Evolutionary conservation across 2,329 filamentous ascomycete species (phyloP).

Genomic region (Fusarium lateritium): DNA sequence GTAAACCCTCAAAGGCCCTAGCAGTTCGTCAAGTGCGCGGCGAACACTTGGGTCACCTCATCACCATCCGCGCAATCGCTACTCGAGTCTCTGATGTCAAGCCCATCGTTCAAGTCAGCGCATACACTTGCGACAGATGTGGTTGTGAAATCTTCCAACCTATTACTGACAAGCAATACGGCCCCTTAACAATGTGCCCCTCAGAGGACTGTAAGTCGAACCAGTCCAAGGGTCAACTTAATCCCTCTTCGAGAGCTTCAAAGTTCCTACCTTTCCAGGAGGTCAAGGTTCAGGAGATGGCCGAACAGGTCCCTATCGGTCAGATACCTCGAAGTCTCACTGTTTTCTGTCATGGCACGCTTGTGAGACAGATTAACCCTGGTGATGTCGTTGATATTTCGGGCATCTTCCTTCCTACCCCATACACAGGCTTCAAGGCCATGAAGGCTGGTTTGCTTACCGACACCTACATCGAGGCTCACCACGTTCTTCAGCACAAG

Average conservation of each 20-base stretch:
- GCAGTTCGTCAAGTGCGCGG: conserved; percentile 95
- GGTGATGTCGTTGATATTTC: conserved; percentile 95
- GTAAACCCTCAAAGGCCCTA: conserved; percentile 74
- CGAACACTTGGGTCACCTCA: conserved; percentile 92
- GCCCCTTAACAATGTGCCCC: conserved; percentile 87
- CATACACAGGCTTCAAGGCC: conserved; percentile 98
- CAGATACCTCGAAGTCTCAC: conserved; percentile 96
- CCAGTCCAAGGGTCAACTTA: conserved; percentile 92
- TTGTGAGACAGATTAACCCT: conserved; percentile 90
- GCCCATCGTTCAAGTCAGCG: conserved; percentile 96
- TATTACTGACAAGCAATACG: conserved; percentile 90
- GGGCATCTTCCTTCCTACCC: conserved; percentile 95
- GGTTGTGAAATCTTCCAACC: conserved; percentile 99
- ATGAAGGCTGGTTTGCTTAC: conserved; percentile 97
- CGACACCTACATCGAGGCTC: conserved; percentile 96
- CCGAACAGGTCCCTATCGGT: conserved; percentile 98
- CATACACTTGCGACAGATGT: conserved; percentile 96
- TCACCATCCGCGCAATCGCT: conserved; percentile 93
- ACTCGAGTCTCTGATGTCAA: conserved; percentile 98
- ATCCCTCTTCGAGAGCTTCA: conserved; percentile 93
- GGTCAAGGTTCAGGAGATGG: conserved; percentile 98
- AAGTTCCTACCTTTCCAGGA: conserved; percentile 99
- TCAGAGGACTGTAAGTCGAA: conserved; percentile 92
- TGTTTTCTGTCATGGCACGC: conserved; percentile 87
- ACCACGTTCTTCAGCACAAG: conserved; percentile 95